phyloP scores from a whole-genome alignment of 2,329 filamentous ascomycete genomes.

The Didymella exigua region DNA sequence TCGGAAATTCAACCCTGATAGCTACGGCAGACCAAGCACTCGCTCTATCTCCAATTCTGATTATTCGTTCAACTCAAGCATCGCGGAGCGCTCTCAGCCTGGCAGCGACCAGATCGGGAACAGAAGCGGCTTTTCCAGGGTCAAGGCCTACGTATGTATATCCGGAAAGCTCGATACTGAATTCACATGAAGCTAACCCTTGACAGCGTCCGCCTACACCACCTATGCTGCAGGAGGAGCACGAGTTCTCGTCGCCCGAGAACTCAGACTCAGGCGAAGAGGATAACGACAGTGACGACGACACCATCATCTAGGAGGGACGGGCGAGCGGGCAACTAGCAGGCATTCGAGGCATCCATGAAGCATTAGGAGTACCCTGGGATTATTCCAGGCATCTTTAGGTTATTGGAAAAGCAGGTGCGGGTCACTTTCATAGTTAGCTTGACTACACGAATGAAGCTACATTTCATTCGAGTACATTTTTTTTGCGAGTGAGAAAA shows the following conservation, averaged over 20 bases:
- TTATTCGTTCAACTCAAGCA: constrained; percentile 30
- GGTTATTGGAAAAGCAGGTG: background rate
- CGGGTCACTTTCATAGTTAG: background rate
- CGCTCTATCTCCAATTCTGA: constrained; percentile 22
- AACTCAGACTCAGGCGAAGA: constrained; percentile 43
- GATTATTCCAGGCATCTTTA: background rate
- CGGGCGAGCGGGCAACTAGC: background rate
- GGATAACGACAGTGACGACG: constrained; percentile 43
- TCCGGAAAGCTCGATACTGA: background rate
- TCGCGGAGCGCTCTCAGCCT: constrained; percentile 32
- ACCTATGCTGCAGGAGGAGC: constrained; percentile 37
- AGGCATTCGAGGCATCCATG: background rate
- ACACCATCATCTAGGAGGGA: constrained; percentile 10
- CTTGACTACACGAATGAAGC: background rate
- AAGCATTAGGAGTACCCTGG: background rate
- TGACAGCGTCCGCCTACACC: background rate
- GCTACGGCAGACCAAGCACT: constrained; percentile 26
- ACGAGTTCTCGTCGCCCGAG: constrained; percentile 47
- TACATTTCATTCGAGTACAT: background rate
- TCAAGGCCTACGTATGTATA: constrained; percentile 37
- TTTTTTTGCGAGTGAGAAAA: background rate
- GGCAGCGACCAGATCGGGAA: background rate
- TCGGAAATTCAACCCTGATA: constrained; percentile 20
- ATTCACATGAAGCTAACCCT: background rate
- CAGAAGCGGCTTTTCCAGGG: constrained; percentile 36